A percentile compares a stretch with the other conserved stretches of the same genome.
Conservation (phyloP, 805 yeast species). For the Starmerella riodocensis region DNA sequence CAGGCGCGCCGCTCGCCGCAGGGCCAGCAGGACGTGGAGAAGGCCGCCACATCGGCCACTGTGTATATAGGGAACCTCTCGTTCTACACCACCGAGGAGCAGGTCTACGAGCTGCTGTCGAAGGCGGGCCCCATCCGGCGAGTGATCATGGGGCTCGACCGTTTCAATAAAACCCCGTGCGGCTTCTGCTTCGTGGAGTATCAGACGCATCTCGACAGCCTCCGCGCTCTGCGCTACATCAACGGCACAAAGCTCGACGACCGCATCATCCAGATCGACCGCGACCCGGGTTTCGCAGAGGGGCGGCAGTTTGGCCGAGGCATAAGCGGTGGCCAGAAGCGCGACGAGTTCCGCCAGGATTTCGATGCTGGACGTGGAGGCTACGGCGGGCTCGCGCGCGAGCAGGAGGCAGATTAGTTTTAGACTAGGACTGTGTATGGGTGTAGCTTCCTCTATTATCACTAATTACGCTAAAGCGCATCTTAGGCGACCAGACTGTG, state of each 20-base stretch:
- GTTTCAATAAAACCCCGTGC: constrained; percentile 84
- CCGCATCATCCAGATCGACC: constrained; percentile 65
- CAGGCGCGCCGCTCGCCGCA: constrained; percentile 27
- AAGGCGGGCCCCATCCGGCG: constrained; percentile 60
- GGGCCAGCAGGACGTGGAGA: constrained; percentile 44
- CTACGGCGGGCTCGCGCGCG: constrained; percentile 25
- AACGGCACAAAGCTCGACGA: constrained; percentile 78
- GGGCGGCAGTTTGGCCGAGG: constrained; percentile 97
- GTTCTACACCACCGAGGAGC: constrained; percentile 89
- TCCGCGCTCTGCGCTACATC: constrained; percentile 70
- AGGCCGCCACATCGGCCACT: constrained; percentile 55
- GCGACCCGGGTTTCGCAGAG: constrained; percentile 91
- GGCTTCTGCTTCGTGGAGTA: constrained; percentile 92
- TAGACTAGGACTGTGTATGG: no score
- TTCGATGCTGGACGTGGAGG: constrained; percentile 36
- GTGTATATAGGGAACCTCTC: constrained; percentile 86
- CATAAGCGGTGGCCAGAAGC: constrained; percentile 77
- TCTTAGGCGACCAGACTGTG: no score
- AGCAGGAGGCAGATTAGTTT: constrained; percentile 3
- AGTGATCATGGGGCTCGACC: constrained; percentile 88
- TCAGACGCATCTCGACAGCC: constrained; percentile 51
- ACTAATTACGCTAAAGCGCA: no score
- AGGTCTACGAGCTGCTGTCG: constrained; percentile 72
- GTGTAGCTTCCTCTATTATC: no score
- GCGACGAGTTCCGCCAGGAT: constrained; percentile 45